Base-by-base conservation (phyloP, 768 basidiomycete species). In the Phanerodontia chrysosporium region DNA sequence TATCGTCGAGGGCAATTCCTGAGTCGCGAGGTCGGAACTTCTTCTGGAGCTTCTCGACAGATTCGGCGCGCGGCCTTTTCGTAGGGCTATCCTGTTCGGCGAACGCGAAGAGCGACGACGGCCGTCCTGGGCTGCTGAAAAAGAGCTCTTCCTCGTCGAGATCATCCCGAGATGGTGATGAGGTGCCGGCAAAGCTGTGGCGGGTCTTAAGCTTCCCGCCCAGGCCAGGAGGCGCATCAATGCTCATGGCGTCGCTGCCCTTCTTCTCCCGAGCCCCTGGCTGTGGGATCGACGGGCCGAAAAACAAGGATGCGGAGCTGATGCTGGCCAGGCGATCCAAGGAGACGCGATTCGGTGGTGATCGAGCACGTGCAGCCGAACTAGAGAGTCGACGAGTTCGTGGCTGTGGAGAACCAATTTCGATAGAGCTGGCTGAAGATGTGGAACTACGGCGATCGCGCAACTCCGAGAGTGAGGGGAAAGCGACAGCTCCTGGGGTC, bases 21-120 rank as follows among this genome's bases (percentile, higher is more conserved):
- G 87, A 89, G 68, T 90, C 87, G 13, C 83, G 77, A n/a, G 83
- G 80, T 55, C 82, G 82, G 73, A 82, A 90, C 71, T 92, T 92
- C 66, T 80, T 83, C 28, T 82, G 82, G 45, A 90, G 68, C 29
- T 59, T 60, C 39, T 70, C 65, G 22, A 70, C 54, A 18, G 63
- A 57, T 35, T 56, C 60, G 65, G 65, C 52, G 58, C 66, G 55
- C 66, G 65, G 62, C 48, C 64, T 72, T 72, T 72, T 76, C 74
- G 59, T 76, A 27, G 76, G 69, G 80, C 87, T 30, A 80, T 88
- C 86, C 0, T 86, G 85, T 44, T 75, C 75, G 36, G 88, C 70
- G 57, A 71, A 83, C 65, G 87, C 78, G 14, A 78, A 68, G 55
- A 89, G 87, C 0, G 87, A 83, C 0, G 81, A 72, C 49, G 82